Evolutionary conservation across 2,329 filamentous ascomycete genomes (phyloP).

Genomic region (Torrubiella hemipterigena): DNA sequence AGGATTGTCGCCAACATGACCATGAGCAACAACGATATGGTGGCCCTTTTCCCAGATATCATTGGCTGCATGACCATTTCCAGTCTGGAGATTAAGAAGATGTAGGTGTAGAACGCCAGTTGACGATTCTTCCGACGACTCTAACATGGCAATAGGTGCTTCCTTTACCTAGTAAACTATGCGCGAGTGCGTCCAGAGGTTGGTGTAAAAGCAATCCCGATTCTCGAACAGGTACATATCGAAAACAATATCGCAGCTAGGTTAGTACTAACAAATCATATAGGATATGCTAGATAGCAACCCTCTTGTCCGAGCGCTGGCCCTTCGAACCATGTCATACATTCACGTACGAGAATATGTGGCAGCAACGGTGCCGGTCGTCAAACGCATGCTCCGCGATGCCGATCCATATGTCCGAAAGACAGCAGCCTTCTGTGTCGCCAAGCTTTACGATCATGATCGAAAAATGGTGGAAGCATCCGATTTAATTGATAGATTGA

Average conservation of each 20-base stretch:
- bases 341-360: conserved; percentile 95
- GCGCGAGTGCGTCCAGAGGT: conserved; percentile 88
- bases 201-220: conserved; percentile 83
- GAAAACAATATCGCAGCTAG: no score
- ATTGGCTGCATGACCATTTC: conserved; percentile 91
- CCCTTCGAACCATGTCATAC: conserved; percentile 91
- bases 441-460: conserved; percentile 96
- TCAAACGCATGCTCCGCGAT: conserved; percentile 76
- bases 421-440: conserved; percentile 90
- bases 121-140: background rate
- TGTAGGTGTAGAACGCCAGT: conserved; percentile 43
- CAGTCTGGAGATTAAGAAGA: conserved; percentile 98
- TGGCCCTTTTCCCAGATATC: conserved; percentile 89
- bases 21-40: conserved; percentile 99
- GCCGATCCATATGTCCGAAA: conserved; percentile 93
- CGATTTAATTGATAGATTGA: conserved; percentile 84
- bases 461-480: conserved; percentile 78
- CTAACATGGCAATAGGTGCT: conserved; percentile 56
- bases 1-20: conserved; percentile 99
- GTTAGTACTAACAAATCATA: no score
- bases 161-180: conserved; percentile 95
- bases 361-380: conserved; percentile 72
- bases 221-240: conserved; percentile 68
- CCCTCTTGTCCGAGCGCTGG: conserved; percentile 81
- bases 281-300: conserved; percentile 94